These are phyloP conservation scores for Colletotrichum tabaci DNA, from an alignment of 2,329 filamentous ascomycete genomes.

Conservation along the genomic window DNA sequence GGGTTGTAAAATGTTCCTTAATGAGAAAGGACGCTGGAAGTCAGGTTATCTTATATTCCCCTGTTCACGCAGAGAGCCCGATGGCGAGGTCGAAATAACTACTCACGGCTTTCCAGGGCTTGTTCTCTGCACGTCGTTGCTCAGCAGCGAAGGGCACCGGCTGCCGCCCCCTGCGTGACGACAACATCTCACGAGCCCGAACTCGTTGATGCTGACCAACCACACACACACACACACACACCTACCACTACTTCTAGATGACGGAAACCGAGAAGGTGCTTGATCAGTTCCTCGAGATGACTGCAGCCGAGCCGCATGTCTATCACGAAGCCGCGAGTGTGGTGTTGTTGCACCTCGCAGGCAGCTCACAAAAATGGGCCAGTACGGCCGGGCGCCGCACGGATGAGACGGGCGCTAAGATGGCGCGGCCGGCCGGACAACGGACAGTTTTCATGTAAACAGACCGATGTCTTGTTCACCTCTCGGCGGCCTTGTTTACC, in stretches of 20 bases:
- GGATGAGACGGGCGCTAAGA: conserved; percentile 13
- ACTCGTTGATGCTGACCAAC: background rate
- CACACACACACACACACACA: too few relatives aligned
- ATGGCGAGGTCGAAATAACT: background rate
- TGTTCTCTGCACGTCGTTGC: background rate
- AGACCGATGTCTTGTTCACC: background rate
- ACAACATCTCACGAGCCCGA: background rate
- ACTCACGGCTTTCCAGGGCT: background rate
- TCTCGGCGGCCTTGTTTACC: too few relatives aligned
- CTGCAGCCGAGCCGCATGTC: background rate
- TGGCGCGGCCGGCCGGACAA: background rate
- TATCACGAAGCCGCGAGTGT: conserved; percentile 1
- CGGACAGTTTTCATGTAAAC: background rate
- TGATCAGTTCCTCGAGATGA: background rate
- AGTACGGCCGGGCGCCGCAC: conserved; percentile 27
- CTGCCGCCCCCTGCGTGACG: background rate
- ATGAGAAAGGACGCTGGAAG: background rate
- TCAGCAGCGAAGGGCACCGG: background rate
- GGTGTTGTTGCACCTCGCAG: background rate
- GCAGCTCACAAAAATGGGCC: background rate
- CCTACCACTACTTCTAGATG: background rate
- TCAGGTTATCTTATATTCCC: too few relatives aligned
- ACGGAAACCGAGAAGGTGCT: too few relatives aligned
- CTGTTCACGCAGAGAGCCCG: background rate
- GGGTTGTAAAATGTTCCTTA: background rate